These are phyloP conservation scores for Multifurca ochricompacta DNA, from an alignment of 768 basidiomycete genomes.

Conservation along the genomic window DNA sequence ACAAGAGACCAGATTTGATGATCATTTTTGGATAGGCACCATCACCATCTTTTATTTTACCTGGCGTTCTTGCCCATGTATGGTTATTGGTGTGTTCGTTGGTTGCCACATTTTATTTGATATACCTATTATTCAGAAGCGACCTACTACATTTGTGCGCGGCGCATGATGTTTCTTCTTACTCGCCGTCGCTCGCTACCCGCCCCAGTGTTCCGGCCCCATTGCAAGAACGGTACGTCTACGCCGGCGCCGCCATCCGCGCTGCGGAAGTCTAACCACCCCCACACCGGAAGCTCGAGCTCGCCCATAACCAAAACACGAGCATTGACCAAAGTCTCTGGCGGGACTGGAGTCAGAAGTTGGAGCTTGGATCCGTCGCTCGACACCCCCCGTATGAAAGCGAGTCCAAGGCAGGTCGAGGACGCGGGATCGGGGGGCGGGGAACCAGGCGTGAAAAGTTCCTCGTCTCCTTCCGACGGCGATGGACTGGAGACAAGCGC, in stretches of 20 bases:
- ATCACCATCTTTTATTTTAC: not conserved
- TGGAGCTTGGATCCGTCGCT: constrained; percentile 40
- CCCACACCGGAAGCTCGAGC: constrained; percentile 81
- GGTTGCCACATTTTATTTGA: not conserved
- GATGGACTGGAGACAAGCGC: constrained; percentile 46
- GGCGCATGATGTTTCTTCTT: constrained; percentile 82
- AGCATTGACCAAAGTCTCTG: constrained; percentile 33
- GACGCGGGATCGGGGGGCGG: constrained; percentile 47
- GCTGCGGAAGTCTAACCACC: constrained; percentile 65
- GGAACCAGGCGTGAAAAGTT: constrained; percentile 55
- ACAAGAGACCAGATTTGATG: constrained; percentile 29
- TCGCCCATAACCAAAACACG: constrained; percentile 76
- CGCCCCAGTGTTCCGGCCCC: constrained; percentile 60
- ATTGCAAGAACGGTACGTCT: constrained; percentile 70
- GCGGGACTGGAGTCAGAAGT: constrained; percentile 71
- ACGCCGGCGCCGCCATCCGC: constrained; percentile 41
- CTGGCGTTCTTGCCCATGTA: not conserved
- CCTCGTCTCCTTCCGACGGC: not conserved
- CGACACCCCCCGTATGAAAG: constrained; percentile 51
- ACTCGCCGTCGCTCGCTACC: constrained; percentile 68
- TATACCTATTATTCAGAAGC: not conserved
- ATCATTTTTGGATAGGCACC: constrained; percentile 29
- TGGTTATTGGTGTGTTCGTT: constrained; percentile 1
- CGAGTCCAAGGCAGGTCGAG: constrained; percentile 70
- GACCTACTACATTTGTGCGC: constrained; percentile 56